Conservation (phyloP, 768 basidiomycete genomes). For the Leccinum ochraceum region DNA sequence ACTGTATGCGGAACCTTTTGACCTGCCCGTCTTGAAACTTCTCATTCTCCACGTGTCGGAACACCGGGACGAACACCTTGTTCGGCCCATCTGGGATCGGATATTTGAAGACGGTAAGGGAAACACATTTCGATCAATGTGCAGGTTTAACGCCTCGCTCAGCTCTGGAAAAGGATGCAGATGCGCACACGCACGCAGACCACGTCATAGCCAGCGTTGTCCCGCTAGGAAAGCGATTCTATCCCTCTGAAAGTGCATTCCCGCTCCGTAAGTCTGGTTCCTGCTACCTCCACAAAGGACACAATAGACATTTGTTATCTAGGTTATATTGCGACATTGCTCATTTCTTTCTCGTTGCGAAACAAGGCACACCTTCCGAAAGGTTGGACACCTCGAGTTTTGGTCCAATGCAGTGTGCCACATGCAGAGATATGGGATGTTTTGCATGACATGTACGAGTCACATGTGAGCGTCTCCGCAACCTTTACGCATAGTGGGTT, state of each 20-base stretch:
- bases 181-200: conserved; percentile 57
- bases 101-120: conserved; percentile 77
- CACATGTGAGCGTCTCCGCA: conserved; percentile 57
- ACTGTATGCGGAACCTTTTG: conserved; percentile 84
- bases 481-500: conserved; percentile 2
- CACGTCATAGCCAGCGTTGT: conserved; percentile 63
- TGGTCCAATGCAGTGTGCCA: conserved; percentile 81
- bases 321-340: conserved; percentile 77
- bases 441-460: conserved; percentile 84
- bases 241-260: conserved; percentile 89
- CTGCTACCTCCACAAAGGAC: neutral
- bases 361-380: conserved; percentile 57
- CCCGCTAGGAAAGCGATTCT: conserved; percentile 81
- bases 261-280: conserved; percentile 64
- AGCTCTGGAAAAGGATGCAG: conserved; percentile 61
- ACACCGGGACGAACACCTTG: conserved; percentile 80
- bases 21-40: conserved; percentile 80
- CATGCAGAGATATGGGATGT: conserved; percentile 83
- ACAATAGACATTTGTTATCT: conserved; percentile 5
- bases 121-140: neutral
- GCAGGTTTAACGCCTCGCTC: conserved; percentile 6
- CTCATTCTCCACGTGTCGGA: conserved; percentile 93
- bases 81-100: conserved; percentile 85
- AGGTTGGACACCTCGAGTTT: conserved; percentile 82
- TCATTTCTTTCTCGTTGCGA: conserved; percentile 72